Evolutionary conservation across 2,329 filamentous ascomycete genomes (phyloP).

Genomic region (Penicillium sp.): DNA sequence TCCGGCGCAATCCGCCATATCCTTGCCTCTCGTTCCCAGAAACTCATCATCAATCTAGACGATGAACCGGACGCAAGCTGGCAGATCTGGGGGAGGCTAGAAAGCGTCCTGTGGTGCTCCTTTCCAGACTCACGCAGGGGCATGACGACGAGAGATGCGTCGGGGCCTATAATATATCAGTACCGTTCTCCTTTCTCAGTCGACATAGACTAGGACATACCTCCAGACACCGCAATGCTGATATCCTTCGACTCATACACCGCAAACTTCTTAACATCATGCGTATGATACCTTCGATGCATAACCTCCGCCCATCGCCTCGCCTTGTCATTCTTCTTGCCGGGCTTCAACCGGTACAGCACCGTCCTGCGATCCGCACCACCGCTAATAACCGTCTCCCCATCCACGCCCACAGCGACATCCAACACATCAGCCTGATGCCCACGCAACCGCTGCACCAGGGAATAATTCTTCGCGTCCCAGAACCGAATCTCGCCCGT

Average conservation of each 20-base stretch:
- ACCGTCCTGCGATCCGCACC: slow-evolving; percentile 88
- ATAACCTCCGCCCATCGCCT: slow-evolving; percentile 78
- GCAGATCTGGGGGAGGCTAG: slow-evolving; percentile 76
- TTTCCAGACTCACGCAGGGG: slow-evolving; percentile 72
- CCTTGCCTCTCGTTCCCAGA: slow-evolving; percentile 85
- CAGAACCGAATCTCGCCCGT: slow-evolving; percentile 91
- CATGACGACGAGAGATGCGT: slow-evolving; percentile 76
- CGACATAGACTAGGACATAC: slow-evolving; percentile 42
- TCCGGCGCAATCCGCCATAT: slow-evolving; percentile 65
- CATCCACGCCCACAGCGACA: slow-evolving; percentile 76
- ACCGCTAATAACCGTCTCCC: slow-evolving; percentile 77
- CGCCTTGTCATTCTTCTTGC: slow-evolving; percentile 50
- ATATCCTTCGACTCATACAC: slow-evolving; percentile 79
- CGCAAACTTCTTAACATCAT: slow-evolving; percentile 93
- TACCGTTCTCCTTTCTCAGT: too few species aligned
- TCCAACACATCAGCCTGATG: slow-evolving; percentile 90
- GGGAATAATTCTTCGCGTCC: slow-evolving; percentile 87
- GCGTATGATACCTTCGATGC: slow-evolving; percentile 80
- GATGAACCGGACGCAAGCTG: slow-evolving; percentile 68
- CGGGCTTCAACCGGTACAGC: slow-evolving; percentile 64
- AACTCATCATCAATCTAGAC: slow-evolving; percentile 75
- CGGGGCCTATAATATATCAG: slow-evolving; percentile 59
- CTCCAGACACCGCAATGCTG: slow-evolving; percentile 88
- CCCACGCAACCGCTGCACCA: slow-evolving; percentile 77
- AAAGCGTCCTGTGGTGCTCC: slow-evolving; percentile 76